phyloP scores from a whole-genome alignment of 2,329 filamentous ascomycete species.

The Colletotrichum endophyticum region DNA sequence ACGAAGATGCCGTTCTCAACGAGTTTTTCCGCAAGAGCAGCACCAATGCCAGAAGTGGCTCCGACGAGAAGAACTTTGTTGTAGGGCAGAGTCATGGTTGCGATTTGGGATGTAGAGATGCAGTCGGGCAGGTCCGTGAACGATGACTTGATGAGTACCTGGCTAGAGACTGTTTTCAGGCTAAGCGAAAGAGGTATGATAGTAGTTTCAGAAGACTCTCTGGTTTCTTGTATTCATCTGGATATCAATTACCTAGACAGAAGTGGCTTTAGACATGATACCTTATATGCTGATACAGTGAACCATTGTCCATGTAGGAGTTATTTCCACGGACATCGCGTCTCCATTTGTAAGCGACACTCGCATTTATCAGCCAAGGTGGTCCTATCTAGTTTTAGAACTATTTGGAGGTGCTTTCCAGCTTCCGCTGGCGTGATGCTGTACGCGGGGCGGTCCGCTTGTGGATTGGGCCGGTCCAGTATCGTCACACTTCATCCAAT shows the following conservation, averaged over 20 bases:
- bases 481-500: background rate
- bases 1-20: constrained; percentile 47
- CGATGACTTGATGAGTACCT: background rate
- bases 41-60: constrained; percentile 32
- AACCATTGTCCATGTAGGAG: background rate
- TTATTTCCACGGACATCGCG: background rate
- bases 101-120: background rate
- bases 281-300: background rate
- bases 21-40: constrained; percentile 39
- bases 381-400: background rate
- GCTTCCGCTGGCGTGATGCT: background rate
- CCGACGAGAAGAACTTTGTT: constrained; percentile 58
- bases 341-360: background rate
- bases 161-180: background rate
- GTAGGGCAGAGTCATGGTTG: constrained; percentile 55
- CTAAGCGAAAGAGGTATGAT: background rate
- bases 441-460: background rate
- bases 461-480: background rate
- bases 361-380: background rate
- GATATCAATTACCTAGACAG: fast-evolving
- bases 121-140: background rate
- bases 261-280: background rate
- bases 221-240: fast-evolving
- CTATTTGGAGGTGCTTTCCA: background rate
- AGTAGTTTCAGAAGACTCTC: background rate